Evolutionary conservation across 768 basidiomycete genomes (phyloP).

Genomic region (Tremella fuciformis): DNA sequence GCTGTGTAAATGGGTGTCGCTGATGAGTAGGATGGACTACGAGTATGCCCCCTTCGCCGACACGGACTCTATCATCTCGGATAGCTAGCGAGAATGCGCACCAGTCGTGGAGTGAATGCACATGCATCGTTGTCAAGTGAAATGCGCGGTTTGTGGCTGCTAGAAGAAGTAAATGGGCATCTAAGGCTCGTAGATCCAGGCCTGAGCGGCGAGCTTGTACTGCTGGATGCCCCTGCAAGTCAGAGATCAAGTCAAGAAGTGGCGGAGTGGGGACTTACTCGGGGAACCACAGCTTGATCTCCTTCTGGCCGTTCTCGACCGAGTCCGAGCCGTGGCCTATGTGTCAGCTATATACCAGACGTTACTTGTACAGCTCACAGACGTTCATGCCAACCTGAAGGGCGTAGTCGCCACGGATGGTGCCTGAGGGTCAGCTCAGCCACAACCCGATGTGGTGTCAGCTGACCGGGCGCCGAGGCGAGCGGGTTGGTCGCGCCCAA

Average conservation of each 20-base stretch:
- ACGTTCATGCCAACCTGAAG: slow-evolving; percentile 76
- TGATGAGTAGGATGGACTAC: slow-evolving; percentile 44
- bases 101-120: too few species aligned
- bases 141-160: too few species aligned
- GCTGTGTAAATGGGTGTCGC: background rate
- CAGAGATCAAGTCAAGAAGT: background rate
- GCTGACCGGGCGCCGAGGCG: slow-evolving; percentile 73
- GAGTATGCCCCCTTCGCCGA: slow-evolving; percentile 52
- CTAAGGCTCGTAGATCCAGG: slow-evolving; percentile 45
- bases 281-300: slow-evolving; percentile 75
- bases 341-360: slow-evolving; percentile 1
- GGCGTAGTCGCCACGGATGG: slow-evolving; percentile 93
- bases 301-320: slow-evolving; percentile 65
- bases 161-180: background rate
- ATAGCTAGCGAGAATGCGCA: slow-evolving; percentile 10
- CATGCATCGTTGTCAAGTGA: background rate
- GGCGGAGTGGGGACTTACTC: slow-evolving; percentile 31
- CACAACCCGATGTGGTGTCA: background rate
- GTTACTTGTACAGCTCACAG: slow-evolving; percentile 25
- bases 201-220: slow-evolving; percentile 44
- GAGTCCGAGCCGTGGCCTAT: slow-evolving; percentile 52
- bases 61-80: slow-evolving; percentile 46
- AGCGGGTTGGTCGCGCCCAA: slow-evolving; percentile 97
- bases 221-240: slow-evolving; percentile 41
- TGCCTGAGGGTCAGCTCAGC: slow-evolving; percentile 57